Evolutionary conservation across 768 basidiomycete genomes (phyloP), one percentile per base, ranked within the genome.

Genomic region (Leucocoprinus birnbaumii): DNA sequence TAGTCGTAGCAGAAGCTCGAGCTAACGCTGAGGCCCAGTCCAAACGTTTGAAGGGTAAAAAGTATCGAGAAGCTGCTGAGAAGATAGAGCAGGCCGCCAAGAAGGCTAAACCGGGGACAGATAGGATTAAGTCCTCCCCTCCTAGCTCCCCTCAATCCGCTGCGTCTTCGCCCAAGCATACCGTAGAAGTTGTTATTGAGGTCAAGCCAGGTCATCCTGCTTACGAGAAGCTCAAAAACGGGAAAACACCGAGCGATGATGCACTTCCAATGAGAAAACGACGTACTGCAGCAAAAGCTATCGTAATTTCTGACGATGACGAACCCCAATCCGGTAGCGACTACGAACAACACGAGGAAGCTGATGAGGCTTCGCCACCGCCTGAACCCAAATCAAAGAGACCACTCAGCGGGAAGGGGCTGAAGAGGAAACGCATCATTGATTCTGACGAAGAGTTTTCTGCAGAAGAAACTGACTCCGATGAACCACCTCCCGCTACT

Each of bases 11-110:
- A 54, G 80, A 83, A 48, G 78, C 80, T 8, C 76, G 71, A 14
- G 76, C 78, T 4, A 73, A 66, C 25, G 71, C 74, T 60, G 75
- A 62, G 61, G 74, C 51, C 64, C 77, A 55, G 68, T 72, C 83
- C 18, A 93, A 91, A 65, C 80, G 91, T 38, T 73, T 91, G 46
- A 88, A 84, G 65, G 91, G 91, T 37, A 86, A 84, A 64, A 73
- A 79, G 2, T 91, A 91, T 66, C 82, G 85, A 27, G 79, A 86
- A 3, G 84, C 83, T 24, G 78, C 70, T 1, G 77, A 74, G 26
- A 76, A 75, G 59, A 65, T 67, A 58, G 61, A 43, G 43, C 38
- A 49, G 6, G 18, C 25, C 9, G 55, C 59, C 35, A 56, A 34
- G 42, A 68, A 66, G 24, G 2, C 40, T 51, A 56, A 49, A 46